Conservation (phyloP, 306 rosid species). For the Rosa chinensis region DNA sequence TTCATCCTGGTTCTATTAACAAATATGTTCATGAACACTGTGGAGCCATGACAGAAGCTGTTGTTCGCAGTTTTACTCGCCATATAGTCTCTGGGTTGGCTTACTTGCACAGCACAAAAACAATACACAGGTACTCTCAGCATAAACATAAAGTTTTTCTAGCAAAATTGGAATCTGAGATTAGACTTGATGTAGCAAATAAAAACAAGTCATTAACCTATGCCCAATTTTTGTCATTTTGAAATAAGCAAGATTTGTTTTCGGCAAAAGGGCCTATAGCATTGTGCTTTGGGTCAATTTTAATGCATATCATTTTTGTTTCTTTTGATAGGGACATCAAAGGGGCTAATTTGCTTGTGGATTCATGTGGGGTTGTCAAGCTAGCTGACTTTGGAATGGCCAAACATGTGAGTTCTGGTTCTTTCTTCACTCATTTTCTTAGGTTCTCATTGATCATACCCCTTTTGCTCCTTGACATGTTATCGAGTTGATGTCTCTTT, state of each 20-base stretch:
- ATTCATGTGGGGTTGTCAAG: slow-evolving; percentile 89
- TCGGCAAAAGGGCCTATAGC: background rate
- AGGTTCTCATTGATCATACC: slow-evolving; percentile 13
- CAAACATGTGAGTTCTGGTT: slow-evolving; percentile 69
- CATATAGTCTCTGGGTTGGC: slow-evolving; percentile 95
- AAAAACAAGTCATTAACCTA: slow-evolving; percentile 2
- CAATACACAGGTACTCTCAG: slow-evolving; percentile 73
- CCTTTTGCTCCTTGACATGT: slow-evolving; percentile 1
- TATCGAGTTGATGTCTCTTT: background rate
- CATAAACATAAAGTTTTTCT: background rate
- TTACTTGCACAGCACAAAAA: slow-evolving; percentile 85
- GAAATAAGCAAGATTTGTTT: slow-evolving; percentile 6
- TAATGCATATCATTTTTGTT: background rate
- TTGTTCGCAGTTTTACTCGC: slow-evolving; percentile 86
- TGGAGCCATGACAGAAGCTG: slow-evolving; percentile 95
- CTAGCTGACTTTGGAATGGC: slow-evolving; percentile 99
- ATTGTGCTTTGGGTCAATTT: background rate
- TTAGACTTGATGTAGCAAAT: background rate
- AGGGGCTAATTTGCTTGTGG: slow-evolving; percentile 97
- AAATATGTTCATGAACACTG: slow-evolving; percentile 89
- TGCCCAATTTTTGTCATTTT: background rate
- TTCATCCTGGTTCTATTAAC: slow-evolving; percentile 93
- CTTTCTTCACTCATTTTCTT: slow-evolving; percentile 7
- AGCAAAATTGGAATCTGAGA: background rate
- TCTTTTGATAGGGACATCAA: slow-evolving; percentile 72